Percentiles rank a stretch among this genome's conserved stretches.
Evolutionary conservation across 192 early-diverging fungal species (phyloP).

Genomic region (Linnemannia schmuckeri): DNA sequence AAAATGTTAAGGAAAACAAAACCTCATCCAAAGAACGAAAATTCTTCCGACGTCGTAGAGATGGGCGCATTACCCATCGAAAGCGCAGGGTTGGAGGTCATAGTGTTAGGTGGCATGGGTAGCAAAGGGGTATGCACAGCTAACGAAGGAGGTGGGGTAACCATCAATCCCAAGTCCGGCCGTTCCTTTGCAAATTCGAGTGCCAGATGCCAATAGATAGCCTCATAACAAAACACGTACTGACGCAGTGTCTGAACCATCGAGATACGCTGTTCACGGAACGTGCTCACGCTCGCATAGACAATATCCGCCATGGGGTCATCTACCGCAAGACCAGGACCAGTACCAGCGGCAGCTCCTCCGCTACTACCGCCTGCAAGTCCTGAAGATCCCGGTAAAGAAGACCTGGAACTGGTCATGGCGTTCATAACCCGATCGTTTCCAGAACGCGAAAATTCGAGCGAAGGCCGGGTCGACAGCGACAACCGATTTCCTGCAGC

Average conservation of each 20-base stretch:
- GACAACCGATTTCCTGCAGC: slow-evolving; percentile 61
- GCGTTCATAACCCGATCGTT: slow-evolving; percentile 58
- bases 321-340: neutral
- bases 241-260: slow-evolving; percentile 89
- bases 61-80: slow-evolving; percentile 31
- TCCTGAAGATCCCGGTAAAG: neutral
- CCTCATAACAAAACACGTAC: slow-evolving; percentile 89
- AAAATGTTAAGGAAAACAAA: slow-evolving; percentile 2
- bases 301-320: slow-evolving; percentile 67
- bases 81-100: slow-evolving; percentile 29
- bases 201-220: slow-evolving; percentile 68
- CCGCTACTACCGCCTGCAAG: neutral
- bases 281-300: slow-evolving; percentile 68
- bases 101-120: slow-evolving; percentile 24
- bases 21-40: slow-evolving; percentile 47
- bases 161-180: slow-evolving; percentile 28
- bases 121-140: slow-evolving; percentile 47
- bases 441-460: slow-evolving; percentile 61
- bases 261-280: slow-evolving; percentile 82
- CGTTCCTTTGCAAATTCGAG: slow-evolving; percentile 36
- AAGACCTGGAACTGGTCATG: slow-evolving; percentile 12
- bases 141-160: slow-evolving; percentile 26
- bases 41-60: slow-evolving; percentile 30
- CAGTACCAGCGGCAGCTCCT: neutral
- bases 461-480: slow-evolving; percentile 25